Percentiles rank a stretch among this genome's conserved stretches.
These are phyloP conservation scores for Solanum piurae DNA, from an alignment of 257 asterid species.

Conservation along the genomic window DNA sequence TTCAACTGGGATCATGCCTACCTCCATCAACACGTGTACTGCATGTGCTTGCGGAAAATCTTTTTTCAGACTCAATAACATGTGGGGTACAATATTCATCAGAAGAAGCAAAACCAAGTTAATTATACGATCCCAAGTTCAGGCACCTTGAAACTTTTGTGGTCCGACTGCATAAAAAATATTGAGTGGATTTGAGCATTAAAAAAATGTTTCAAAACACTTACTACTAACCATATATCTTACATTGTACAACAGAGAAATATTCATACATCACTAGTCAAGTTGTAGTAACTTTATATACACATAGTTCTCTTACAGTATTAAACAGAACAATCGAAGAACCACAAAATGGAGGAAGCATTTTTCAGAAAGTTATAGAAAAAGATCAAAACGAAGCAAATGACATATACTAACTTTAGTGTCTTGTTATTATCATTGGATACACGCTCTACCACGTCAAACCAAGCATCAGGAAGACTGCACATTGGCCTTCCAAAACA, in stretches of 20 bases:
- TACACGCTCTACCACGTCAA: slow-evolving; percentile 88
- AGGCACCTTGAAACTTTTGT: no score
- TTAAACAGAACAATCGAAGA: neutral
- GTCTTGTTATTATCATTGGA: slow-evolving; percentile 86
- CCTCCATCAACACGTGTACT: no score
- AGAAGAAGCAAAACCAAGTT: no score
- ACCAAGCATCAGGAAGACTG: slow-evolving; percentile 97
- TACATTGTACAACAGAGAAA: neutral
- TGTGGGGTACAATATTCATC: no score
- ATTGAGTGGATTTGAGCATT: no score
- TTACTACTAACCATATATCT: neutral
- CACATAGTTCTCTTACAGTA: neutral
- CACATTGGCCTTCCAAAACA: slow-evolving; percentile 92
- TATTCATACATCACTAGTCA: neutral
- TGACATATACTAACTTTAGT: slow-evolving; percentile 36
- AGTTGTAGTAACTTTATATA: neutral
- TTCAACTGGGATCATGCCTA: no score
- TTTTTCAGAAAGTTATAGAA: neutral
- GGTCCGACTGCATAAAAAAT: no score
- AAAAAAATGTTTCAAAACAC: neutral
- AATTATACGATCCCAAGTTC: no score
- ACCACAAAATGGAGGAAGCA: neutral
- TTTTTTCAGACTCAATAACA: no score
- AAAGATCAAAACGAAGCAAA: neutral
- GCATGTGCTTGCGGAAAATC: no score